Percentiles rank a stretch among this genome's conserved stretches.
Evolutionary conservation across 2,329 filamentous ascomycete genomes (phyloP).

Genomic region (Cercospora zeae-maydis): DNA sequence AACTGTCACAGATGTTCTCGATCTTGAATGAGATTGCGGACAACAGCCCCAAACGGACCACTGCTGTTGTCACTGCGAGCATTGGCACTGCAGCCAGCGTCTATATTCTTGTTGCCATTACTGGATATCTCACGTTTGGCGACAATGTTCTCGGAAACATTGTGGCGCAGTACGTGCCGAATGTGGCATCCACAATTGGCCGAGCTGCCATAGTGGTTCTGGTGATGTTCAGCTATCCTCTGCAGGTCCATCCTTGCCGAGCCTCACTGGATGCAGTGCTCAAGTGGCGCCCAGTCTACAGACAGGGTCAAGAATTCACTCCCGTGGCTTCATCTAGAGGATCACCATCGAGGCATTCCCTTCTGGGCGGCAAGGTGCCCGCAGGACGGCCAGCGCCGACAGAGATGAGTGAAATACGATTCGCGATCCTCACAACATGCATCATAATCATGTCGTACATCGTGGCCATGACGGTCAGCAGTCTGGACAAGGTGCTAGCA

Average conservation of each 20-base stretch:
- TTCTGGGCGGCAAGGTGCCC: conserved; percentile 29
- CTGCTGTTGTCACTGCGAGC: conserved; percentile 73
- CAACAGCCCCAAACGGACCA: conserved; percentile 73
- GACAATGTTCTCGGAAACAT: conserved; percentile 89
- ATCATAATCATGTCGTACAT: conserved; percentile 83
- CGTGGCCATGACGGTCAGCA: conserved; percentile 85
- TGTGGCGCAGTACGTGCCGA: conserved; percentile 80
- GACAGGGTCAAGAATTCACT: conserved; percentile 27
- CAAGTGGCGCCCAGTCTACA: conserved; percentile 69
- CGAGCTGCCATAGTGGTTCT: conserved; percentile 93
- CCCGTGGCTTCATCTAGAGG: conserved; percentile 27
- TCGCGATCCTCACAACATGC: conserved; percentile 80
- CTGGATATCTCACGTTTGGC: conserved; percentile 93
- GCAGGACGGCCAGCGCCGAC: conserved; percentile 35
- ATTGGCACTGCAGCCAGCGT: conserved; percentile 84
- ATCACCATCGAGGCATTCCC: conserved; percentile 31
- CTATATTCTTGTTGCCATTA: conserved; percentile 89
- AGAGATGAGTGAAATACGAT: conserved; percentile 78
- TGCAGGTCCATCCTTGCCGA: conserved; percentile 93
- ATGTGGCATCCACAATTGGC: conserved; percentile 81
- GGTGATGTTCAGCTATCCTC: conserved; percentile 92
- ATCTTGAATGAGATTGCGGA: conserved; percentile 92
- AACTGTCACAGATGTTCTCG: conserved; percentile 77
- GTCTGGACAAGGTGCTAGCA: conserved; percentile 83
- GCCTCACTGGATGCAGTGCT: conserved; percentile 94